Evolutionary conservation across 2,329 filamentous ascomycete genomes (phyloP), one percentile per base, ranked within the genome.

Genomic region (Fusarium xyrophilum): DNA sequence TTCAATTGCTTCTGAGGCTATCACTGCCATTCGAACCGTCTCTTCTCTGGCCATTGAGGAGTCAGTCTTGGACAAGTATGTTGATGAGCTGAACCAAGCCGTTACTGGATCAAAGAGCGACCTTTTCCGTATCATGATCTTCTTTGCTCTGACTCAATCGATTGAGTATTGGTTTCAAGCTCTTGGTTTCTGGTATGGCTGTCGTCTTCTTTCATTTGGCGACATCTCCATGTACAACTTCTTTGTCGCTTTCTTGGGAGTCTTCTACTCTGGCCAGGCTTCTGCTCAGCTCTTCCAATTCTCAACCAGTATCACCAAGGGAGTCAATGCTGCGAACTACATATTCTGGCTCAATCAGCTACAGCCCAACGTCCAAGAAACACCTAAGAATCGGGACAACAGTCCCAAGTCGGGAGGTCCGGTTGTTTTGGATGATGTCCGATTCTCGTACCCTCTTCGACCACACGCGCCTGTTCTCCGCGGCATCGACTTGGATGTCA

Each of bases 391-490:
- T 70, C 67, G 69, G 13, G 70, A 78, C 32, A 76, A 75, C 2
- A 77, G 75, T 0, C 82, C 82, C 3, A 75, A 74, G 19, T 68
- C 74, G 2, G 77, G 75, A 44, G 67, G 69, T 10, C 65, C 51
- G 0, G 79, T 89, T 5, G 78, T 82, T 17, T 82, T 90, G 62
- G 79, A 82, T 11, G 76, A 85, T 33, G 82, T 91, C n/a, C 79
- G 82, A 25, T 92, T 92, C 74, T 82, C 86, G 4, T 92, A 92
- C 66, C 88, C 89, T 5, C 71, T 81, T 54, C 76, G 82, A 27
- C 78, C 80, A 27, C 71, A 80, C 56, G 72, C 76, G 1, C 74
- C 78, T 32, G 79, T 83, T 61, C 73, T 85, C 2, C 75, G 80
- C 7, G 80, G 83, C 3, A 75, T 87, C 6, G 64, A 73, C 13